phyloP scores from a whole-genome alignment of 192 early-diverging fungal genomes.

The Entophlyctis luteolus region DNA sequence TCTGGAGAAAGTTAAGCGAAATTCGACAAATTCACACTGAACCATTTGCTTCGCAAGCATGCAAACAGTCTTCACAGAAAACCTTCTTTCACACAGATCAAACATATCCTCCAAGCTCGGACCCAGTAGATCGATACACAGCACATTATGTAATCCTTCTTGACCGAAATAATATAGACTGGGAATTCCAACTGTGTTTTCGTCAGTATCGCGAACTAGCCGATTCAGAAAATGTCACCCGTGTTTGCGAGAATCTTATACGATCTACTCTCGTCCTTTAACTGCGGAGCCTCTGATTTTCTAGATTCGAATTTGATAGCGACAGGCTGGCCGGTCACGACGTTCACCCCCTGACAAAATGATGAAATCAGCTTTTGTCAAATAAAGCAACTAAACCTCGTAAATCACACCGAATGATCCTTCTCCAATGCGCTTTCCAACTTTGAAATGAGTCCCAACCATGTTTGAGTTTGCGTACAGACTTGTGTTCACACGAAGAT shows the following conservation, averaged over 20 bases:
- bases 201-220: neutral
- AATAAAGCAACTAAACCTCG: slow-evolving; percentile 64
- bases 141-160: slow-evolving; percentile 95
- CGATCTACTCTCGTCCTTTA: slow-evolving; percentile 90
- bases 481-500: neutral
- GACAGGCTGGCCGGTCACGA: slow-evolving; percentile 84
- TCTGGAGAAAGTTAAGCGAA: slow-evolving; percentile 38
- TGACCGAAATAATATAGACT: slow-evolving; percentile 92
- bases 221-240: slow-evolving; percentile 10
- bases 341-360: slow-evolving; percentile 65
- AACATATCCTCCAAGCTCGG: slow-evolving; percentile 93
- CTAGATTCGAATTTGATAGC: slow-evolving; percentile 98
- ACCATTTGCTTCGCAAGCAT: slow-evolving; percentile 65
- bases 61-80: slow-evolving; percentile 80
- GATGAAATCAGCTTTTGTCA: neutral
- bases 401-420: slow-evolving; percentile 98
- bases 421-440: slow-evolving; percentile 94
- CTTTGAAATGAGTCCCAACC: slow-evolving; percentile 92
- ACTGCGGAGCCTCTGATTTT: slow-evolving; percentile 94
- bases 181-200: slow-evolving; percentile 71
- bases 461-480: slow-evolving; percentile 51
- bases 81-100: slow-evolving; percentile 70
- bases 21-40: neutral
- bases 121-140: slow-evolving; percentile 90
- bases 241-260: slow-evolving; percentile 85